Base-by-base conservation (phyloP, 1,284 basidiomycete species). In the Rhizoctonia solani region DNA sequence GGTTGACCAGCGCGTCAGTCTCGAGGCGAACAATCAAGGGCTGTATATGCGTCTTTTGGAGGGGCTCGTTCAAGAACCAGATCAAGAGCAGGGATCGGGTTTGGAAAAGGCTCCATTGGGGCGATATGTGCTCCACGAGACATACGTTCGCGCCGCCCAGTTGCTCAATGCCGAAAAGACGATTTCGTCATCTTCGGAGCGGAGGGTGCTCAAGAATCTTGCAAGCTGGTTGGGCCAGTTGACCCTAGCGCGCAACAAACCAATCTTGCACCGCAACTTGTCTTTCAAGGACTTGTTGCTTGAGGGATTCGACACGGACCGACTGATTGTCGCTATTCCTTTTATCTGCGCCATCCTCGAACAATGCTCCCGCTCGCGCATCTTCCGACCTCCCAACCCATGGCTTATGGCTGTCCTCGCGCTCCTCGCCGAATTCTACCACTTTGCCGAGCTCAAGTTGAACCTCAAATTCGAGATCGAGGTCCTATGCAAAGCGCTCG, bases 381-480 rank as follows among this genome's bases (percentile, higher is more conserved):
- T 99, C 39, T 99, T 99, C 85, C 88, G 85, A 74, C 90, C 93
- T 16, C 97, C 97, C 27, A 99, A 99, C 77, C 97, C 97, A 0
- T 99, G 97, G 97, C 79, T 99, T 67, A 95, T 97, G 89, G 95
- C 92, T 0, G 91, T 99, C 69, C 82, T 99, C 72, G 87, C 90
- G 70, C 83, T 99, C 27, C 85, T 99, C 54, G 93, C 89, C 44
- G 97, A 99, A 78, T 84, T 99, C 21, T 99, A 99, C 78, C 93
- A 96, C 75, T 97, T 89, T 73, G 96, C 95, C 2, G 95, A 99
- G 74, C 84, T 99, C 70, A 97, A 98, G 79, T 83, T 99, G 69
- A 98, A 98, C 76, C 84, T 96, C 76, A 99, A 98, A 78, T 99
- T 99, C 74, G 97, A 99, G 79, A 99, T 99, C 71, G 97, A 99